Evolutionary conservation across 1,139 yeast genomes (phyloP).

Genomic region (Blastobotrys buckinghamii): DNA sequence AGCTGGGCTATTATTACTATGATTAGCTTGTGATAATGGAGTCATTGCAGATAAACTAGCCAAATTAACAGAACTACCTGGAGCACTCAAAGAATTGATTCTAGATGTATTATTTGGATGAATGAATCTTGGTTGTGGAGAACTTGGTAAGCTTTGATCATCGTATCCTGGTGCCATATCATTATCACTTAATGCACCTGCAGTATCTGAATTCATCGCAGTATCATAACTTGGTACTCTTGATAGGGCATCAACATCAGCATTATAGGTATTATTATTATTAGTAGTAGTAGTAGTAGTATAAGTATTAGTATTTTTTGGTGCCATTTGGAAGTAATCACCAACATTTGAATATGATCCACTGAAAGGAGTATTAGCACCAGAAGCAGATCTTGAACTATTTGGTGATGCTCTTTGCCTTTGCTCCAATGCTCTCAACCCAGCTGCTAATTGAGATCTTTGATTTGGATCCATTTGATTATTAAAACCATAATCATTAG

Average conservation of each 20-base stretch:
- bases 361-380: slow-evolving; percentile 23
- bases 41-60: background rate
- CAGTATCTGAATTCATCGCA: slow-evolving; percentile 41
- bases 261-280: background rate
- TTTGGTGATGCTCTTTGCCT: slow-evolving; percentile 17
- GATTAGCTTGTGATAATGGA: background rate
- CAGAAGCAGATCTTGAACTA: slow-evolving; percentile 22
- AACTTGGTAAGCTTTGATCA: slow-evolving; percentile 12
- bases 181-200: slow-evolving; percentile 13
- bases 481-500: background rate
- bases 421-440: slow-evolving; percentile 27
- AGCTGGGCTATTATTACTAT: background rate
- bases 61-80: slow-evolving; percentile 14
- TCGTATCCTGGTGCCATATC: slow-evolving; percentile 32
- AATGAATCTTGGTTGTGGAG: background rate
- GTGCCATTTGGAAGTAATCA: background rate
- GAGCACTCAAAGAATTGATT: slow-evolving; percentile 10
- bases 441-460: slow-evolving; percentile 28
- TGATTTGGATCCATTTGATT: slow-evolving; percentile 26
- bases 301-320: background rate
- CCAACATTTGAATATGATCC: background rate
- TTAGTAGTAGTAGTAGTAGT: background rate
- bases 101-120: background rate
- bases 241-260: slow-evolving; percentile 46
- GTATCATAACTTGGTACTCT: slow-evolving; percentile 79